These are phyloP conservation scores for Nemania bipapillata DNA, from an alignment of 2,329 filamentous ascomycete species.

Conservation along the genomic window DNA sequence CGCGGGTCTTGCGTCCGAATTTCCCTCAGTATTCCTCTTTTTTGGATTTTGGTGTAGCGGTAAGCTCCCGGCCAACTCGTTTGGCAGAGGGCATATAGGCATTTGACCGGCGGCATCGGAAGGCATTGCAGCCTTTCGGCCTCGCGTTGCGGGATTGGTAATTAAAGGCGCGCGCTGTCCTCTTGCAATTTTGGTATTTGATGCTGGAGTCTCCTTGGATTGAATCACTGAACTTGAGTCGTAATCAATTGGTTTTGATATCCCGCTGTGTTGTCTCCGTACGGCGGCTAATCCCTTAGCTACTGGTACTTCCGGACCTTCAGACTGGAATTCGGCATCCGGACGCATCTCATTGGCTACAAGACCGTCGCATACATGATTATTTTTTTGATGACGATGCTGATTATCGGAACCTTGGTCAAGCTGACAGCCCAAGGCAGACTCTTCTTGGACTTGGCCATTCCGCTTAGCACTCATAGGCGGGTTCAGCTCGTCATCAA, in stretches of 20 bases:
- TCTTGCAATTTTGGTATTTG: slow-evolving; percentile 8
- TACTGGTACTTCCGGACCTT: background rate
- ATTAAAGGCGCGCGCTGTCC: slow-evolving; percentile 21
- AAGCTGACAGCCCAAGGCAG: background rate
- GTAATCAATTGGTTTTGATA: background rate
- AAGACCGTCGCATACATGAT: background rate
- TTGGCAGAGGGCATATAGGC: slow-evolving; percentile 54
- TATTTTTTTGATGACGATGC: background rate
- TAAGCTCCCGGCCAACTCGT: slow-evolving; percentile 31
- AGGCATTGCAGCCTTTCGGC: slow-evolving; percentile 64
- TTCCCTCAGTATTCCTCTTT: slow-evolving; percentile 22
- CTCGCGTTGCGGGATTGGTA: slow-evolving; percentile 57
- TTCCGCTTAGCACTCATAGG: slow-evolving; percentile 1
- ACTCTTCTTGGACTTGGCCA: background rate
- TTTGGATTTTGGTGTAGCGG: slow-evolving; percentile 22
- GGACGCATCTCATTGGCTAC: background rate
- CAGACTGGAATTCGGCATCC: slow-evolving; percentile 1
- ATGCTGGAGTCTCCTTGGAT: slow-evolving; percentile 10
- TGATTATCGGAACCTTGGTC: slow-evolving; percentile 5
- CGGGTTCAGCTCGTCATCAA: slow-evolving; percentile 42
- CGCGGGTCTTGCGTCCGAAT: slow-evolving; percentile 27
- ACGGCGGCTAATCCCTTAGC: background rate
- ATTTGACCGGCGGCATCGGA: slow-evolving; percentile 63
- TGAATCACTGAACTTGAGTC: background rate
- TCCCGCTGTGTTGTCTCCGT: slow-evolving; percentile 23